Conservation (phyloP, 805 yeast genomes). For the Candida odintsovae region DNA sequence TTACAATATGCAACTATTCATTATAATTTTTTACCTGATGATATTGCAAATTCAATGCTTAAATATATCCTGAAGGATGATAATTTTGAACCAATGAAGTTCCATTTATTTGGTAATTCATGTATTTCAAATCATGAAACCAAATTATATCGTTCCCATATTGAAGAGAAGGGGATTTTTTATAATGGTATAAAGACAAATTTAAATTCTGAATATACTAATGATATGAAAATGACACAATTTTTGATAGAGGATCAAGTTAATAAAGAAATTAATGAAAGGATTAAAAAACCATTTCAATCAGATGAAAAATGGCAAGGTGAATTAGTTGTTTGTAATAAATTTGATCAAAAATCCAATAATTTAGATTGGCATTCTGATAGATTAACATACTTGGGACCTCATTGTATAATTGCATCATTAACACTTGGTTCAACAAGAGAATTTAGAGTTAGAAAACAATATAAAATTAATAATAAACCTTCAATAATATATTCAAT, state of each 20-base stretch:
- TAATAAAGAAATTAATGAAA: conserved; percentile 27
- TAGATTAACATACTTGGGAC: conserved; percentile 65
- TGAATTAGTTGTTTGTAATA: conserved; percentile 50
- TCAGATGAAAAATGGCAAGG: conserved; percentile 40
- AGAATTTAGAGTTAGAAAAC: conserved; percentile 52
- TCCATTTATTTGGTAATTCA: conserved; percentile 56
- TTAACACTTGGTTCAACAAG: conserved; percentile 65
- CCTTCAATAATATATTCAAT: conserved; percentile 37
- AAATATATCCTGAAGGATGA: conserved; percentile 35
- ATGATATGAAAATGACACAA: conserved; percentile 35
- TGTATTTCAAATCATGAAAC: conserved; percentile 55
- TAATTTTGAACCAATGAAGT: conserved; percentile 37
- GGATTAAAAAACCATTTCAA: conserved; percentile 34
- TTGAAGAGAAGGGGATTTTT: conserved; percentile 14
- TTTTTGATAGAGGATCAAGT: conserved; percentile 35
- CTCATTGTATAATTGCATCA: conserved; percentile 63
- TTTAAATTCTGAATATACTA: conserved; percentile 30
- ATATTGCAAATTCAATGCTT: conserved; percentile 41
- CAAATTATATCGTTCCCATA: conserved; percentile 28
- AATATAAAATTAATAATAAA: conserved; percentile 26
- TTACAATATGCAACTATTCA: conserved; percentile 48
- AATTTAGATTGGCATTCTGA: conserved; percentile 76
- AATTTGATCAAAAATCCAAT: conserved; percentile 42
- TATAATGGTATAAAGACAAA: conserved; percentile 38
- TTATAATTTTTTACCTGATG: conserved; percentile 45